Evolutionary conservation across 129 eudicot genomes (phyloP).

Genomic region (Rutidosis leptorrhynchoides): DNA sequence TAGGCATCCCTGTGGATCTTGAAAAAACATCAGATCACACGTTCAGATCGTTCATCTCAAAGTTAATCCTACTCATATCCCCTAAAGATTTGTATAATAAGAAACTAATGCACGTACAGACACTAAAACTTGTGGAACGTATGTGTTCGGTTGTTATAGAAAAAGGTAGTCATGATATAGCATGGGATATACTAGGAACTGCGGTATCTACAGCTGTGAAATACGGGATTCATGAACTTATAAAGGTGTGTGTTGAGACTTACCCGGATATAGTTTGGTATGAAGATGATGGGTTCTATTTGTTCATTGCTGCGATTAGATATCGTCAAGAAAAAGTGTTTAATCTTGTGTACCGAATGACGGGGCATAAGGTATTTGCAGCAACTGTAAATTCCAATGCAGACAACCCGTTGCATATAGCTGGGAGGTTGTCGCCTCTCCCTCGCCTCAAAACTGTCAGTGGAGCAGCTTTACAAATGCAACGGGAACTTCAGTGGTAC

Average conservation of each 20-base stretch:
- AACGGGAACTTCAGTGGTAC: constrained; percentile 41
- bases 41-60: constrained; percentile 12
- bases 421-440: constrained; percentile 19
- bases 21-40: constrained; percentile 23
- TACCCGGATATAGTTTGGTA: constrained; percentile 32
- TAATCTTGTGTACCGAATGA: constrained; percentile 26
- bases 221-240: constrained; percentile 26
- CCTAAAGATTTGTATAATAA: constrained; percentile 20
- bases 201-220: constrained; percentile 34
- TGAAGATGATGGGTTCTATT: constrained; percentile 21
- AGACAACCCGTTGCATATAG: constrained; percentile 21
- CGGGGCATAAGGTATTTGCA: constrained; percentile 23
- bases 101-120: constrained; percentile 27
- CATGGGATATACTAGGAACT: constrained; percentile 32
- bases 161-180: constrained; percentile 19
- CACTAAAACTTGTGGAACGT: constrained; percentile 28
- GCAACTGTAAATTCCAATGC: constrained; percentile 10
- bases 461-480: constrained; percentile 36
- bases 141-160: constrained; percentile 28
- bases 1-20: constrained; percentile 24
- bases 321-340: constrained; percentile 35
- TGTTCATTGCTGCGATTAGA: constrained; percentile 30
- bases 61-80: constrained; percentile 19
- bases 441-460: constrained; percentile 17
- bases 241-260: constrained; percentile 20